These are phyloP conservation scores for Mortierella sp. DNA, from an alignment of 371 early-diverging fungal genomes.

Conservation along the genomic window DNA sequence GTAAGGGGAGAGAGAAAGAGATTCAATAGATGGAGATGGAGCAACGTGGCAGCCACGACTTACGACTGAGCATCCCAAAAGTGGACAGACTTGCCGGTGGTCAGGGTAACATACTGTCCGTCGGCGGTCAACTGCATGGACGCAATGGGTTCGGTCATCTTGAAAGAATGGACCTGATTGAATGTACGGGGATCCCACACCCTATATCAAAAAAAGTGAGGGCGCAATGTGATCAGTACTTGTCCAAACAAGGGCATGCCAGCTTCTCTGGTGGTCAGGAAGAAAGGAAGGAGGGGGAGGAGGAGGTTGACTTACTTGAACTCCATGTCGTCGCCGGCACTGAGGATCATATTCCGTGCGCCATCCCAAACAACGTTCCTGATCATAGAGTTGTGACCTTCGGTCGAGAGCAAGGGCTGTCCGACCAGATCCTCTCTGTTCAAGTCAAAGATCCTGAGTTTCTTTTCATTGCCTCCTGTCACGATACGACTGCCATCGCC, in stretches of 20 bases:
- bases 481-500: constrained; percentile 74
- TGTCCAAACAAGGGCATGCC: too few relatives aligned
- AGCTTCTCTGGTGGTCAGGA: too few relatives aligned
- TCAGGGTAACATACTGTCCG: constrained; percentile 73
- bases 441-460: constrained; percentile 82
- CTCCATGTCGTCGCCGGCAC: constrained; percentile 71
- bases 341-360: constrained; percentile 64
- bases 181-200: constrained; percentile 82
- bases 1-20: neutral
- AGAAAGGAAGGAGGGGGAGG: too few relatives aligned
- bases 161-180: constrained; percentile 65
- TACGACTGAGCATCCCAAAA: constrained; percentile 80
- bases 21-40: neutral
- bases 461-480: constrained; percentile 85
- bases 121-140: constrained; percentile 78
- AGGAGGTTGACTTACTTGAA: constrained; percentile 58
- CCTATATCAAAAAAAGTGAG: constrained; percentile 24
- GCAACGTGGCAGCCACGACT: constrained; percentile 7
- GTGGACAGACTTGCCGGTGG: constrained; percentile 77
- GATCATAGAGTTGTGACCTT: constrained; percentile 71
- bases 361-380: constrained; percentile 79
- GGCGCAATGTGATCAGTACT: too few relatives aligned
- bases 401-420: constrained; percentile 60
- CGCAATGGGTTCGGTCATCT: constrained; percentile 70
- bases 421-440: constrained; percentile 64